Evolutionary conservation across 495 filamentous ascomycete species (phyloP).

Genomic region (Melanomma pulvis-pyrius): DNA sequence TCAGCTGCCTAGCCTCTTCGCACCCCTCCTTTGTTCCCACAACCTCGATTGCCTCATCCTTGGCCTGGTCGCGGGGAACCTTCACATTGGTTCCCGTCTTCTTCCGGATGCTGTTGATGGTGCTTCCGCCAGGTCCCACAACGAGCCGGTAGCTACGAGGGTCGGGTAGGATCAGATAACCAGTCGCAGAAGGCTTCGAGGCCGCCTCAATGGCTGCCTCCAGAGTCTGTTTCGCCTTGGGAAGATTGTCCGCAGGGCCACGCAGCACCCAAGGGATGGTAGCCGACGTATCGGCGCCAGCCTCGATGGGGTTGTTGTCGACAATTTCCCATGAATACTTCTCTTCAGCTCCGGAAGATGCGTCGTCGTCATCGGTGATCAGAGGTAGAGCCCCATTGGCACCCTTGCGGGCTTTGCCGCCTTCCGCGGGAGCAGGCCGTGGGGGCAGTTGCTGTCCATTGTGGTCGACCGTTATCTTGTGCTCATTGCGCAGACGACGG

Average conservation of each 20-base stretch:
- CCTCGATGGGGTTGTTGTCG: constrained; percentile 52
- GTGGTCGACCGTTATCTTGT: constrained; percentile 88
- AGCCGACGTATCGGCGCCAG: constrained; percentile 58
- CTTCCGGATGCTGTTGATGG: constrained; percentile 89
- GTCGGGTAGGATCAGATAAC: constrained; percentile 88
- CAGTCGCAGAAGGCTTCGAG: constrained; percentile 68
- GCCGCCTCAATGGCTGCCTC: constrained; percentile 74
- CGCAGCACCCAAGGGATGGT: constrained; percentile 91
- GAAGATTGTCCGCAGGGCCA: constrained; percentile 71
- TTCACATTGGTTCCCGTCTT: constrained; percentile 91
- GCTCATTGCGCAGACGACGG: constrained; percentile 78
- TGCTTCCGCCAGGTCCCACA: constrained; percentile 83
- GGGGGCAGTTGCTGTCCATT: constrained; percentile 73
- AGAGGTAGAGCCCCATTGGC: constrained; percentile 67
- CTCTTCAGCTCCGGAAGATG: constrained; percentile 52
- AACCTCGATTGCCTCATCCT: constrained; percentile 85
- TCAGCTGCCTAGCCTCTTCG: constrained; percentile 85
- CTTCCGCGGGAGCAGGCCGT: constrained; percentile 55
- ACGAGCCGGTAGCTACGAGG: constrained; percentile 87
- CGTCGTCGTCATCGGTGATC: constrained; percentile 79
- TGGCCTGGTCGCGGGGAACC: constrained; percentile 78
- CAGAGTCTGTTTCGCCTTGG: constrained; percentile 75
- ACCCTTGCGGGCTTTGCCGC: constrained; percentile 44
- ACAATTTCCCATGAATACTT: constrained; percentile 80
- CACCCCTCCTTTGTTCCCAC: constrained; percentile 75